Evolutionary conservation across 148 eudicot genomes (phyloP).

Genomic region (Nyssa sinensis): DNA sequence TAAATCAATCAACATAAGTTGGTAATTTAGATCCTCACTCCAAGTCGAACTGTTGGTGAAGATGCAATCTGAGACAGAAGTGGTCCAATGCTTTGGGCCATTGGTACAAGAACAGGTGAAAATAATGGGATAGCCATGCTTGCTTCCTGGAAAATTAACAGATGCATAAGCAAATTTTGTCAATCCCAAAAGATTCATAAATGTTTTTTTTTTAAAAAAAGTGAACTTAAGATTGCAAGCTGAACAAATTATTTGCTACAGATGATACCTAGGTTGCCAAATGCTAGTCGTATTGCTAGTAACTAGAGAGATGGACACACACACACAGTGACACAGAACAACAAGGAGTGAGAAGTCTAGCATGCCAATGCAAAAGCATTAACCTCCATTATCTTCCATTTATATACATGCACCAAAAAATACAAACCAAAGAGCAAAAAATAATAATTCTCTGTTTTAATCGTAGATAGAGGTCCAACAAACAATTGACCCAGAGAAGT

Average conservation of each 20-base stretch:
- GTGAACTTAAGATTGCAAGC: neutral
- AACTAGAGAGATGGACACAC: neutral
- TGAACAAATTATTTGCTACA: neutral
- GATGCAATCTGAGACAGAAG: slow-evolving; percentile 73
- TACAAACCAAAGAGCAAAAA: neutral
- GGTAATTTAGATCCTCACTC: slow-evolving; percentile 47
- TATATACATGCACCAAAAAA: neutral
- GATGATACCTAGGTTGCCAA: neutral
- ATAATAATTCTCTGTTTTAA: neutral
- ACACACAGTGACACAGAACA: neutral
- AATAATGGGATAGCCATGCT: slow-evolving; percentile 78
- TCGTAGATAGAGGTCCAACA: neutral
- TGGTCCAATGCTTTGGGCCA: slow-evolving; percentile 88
- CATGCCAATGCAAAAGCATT: neutral
- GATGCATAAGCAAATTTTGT: neutral
- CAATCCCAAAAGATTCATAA: neutral
- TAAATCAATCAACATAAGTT: neutral
- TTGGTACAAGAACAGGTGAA: slow-evolving; percentile 83
- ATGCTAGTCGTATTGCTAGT: no score
- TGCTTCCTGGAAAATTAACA: slow-evolving; percentile 58
- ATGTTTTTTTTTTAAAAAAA: neutral
- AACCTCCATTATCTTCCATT: neutral
- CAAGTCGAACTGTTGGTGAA: slow-evolving; percentile 76
- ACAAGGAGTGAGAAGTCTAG: neutral
- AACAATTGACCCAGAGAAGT: neutral